Evolutionary conservation across 1,284 basidiomycete species (phyloP), one percentile per base, ranked within the genome.

Genomic region (Xerocomus amazonicus): DNA sequence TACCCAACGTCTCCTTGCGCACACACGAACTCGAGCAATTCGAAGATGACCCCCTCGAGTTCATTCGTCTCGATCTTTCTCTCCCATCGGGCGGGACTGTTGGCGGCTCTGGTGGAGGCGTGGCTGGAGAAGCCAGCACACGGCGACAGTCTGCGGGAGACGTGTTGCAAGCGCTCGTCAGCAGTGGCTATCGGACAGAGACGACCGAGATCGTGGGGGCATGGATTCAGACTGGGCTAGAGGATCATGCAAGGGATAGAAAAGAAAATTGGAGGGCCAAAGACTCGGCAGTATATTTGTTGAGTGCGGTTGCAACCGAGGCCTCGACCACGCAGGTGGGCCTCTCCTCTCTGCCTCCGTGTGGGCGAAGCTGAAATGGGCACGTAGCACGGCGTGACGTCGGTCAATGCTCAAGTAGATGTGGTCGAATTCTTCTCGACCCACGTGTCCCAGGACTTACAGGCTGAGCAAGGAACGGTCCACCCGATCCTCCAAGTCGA

Each of bases 41-140:
- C 63, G 93, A 98, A 69, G 96, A 99, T 56, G 94, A 97, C 59
- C 96, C 96, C 0, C 81, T 96, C 42, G 96, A 98, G 65, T 99
- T 91, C 67, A 92, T 99, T 57, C 84, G 94, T 16, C 77, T 92
- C 28, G 95, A 98, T 66, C 74, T 99, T 28, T 73, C 85, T 3
- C 72, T 95, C 13, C 84, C 89, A n/a, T 73, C 79, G 31, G 73
- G 76, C 4, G 61, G 60, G 1, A 33, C 50, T 1, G 43, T 48
- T 0, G 51, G 58, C 29, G 59, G 57, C 13, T 35, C 43, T 3
- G 53, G 57, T 38, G 57, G 27, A 13, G 38, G 47, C 16, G 75
- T 56, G 2, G 74, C 87, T 56, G 74, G 77, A 4, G 63, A 68
- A n/a, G 61, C 47, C 2, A 60, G 54, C 33, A 98, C 94, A 0